A percentile compares a stretch with the other conserved stretches of the same genome.
phyloP scores from a whole-genome alignment of 179 eudicot genomes.

The Beta lomatogona region DNA sequence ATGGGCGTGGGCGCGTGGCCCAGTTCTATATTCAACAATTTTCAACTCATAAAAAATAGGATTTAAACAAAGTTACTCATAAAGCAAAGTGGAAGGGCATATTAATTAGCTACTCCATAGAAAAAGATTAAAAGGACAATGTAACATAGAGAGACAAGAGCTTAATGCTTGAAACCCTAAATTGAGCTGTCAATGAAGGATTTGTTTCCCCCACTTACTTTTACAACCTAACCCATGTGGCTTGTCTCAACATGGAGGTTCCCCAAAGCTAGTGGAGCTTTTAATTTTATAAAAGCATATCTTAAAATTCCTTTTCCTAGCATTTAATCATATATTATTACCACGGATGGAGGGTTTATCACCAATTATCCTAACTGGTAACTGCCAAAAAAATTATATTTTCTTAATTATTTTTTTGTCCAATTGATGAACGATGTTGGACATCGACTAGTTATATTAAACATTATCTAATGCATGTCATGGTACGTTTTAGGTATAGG shows the following conservation, averaged over 20 bases:
- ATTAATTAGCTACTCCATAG: neutral
- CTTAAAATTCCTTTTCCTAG: slow-evolving; percentile 17
- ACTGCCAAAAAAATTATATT: slow-evolving; percentile 7
- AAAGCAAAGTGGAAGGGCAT: neutral
- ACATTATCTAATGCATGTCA: neutral
- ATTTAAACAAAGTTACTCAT: neutral
- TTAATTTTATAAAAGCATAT: slow-evolving; percentile 3
- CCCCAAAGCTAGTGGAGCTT: slow-evolving; percentile 3
- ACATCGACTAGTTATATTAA: neutral
- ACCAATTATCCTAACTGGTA: slow-evolving; percentile 17
- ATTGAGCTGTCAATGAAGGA: slow-evolving; percentile 22
- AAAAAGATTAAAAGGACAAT: slow-evolving; percentile 1
- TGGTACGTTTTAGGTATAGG: neutral
- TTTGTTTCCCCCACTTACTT: slow-evolving; percentile 22
- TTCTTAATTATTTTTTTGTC: neutral
- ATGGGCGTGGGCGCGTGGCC: too few relatives aligned
- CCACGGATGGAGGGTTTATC: slow-evolving; percentile 5
- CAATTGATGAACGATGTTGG: slow-evolving; percentile 8
- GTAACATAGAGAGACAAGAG: neutral
- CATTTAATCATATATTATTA: slow-evolving; percentile 17
- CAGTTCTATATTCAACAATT: too few relatives aligned
- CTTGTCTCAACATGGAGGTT: slow-evolving; percentile 33
- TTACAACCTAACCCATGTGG: slow-evolving; percentile 35
- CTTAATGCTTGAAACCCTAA: slow-evolving; percentile 9
- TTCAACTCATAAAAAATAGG: neutral